phyloP scores from a whole-genome alignment of 2,329 filamentous ascomycete genomes.

The Monosporascus sp. region DNA sequence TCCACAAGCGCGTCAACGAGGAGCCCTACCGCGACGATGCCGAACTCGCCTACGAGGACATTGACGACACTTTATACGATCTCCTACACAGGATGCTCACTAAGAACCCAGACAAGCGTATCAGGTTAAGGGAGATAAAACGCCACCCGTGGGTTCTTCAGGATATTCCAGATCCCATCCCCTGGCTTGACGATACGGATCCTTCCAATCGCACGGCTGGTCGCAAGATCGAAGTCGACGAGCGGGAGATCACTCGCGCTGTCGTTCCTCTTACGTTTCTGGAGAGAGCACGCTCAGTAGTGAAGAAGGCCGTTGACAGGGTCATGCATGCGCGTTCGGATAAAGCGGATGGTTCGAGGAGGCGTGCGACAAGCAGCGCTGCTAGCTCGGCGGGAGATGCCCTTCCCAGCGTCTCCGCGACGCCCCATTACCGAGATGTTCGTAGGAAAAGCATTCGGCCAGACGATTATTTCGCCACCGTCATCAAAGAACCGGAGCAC shows the following conservation, averaged over 20 bases:
- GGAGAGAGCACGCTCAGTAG: slow-evolving; percentile 74
- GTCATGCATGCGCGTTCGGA: slow-evolving; percentile 58
- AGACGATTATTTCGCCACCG: slow-evolving; percentile 48
- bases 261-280: slow-evolving; percentile 86
- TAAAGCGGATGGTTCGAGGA: slow-evolving; percentile 50
- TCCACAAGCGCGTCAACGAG: slow-evolving; percentile 53
- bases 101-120: slow-evolving; percentile 85
- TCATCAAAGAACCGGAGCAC: slow-evolving; percentile 53
- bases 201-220: slow-evolving; percentile 72
- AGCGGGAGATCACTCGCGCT: slow-evolving; percentile 81
- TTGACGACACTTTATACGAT: slow-evolving; percentile 75
- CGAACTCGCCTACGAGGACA: slow-evolving; percentile 77
- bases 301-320: slow-evolving; percentile 63
- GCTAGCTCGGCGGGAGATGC: slow-evolving; percentile 59
- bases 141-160: slow-evolving; percentile 86
- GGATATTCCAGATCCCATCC: slow-evolving; percentile 66
- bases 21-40: slow-evolving; percentile 70
- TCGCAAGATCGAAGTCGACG: slow-evolving; percentile 86
- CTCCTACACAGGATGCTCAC: slow-evolving; percentile 73
- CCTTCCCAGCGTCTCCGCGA: slow-evolving; percentile 40
- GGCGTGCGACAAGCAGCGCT: slow-evolving; percentile 55
- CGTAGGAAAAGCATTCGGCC: slow-evolving; percentile 49
- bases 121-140: slow-evolving; percentile 87
- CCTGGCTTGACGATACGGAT: slow-evolving; percentile 94
- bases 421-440: slow-evolving; percentile 48